Conservation (phyloP, 495 filamentous ascomycete species). For the Margaritispora aquatica region DNA sequence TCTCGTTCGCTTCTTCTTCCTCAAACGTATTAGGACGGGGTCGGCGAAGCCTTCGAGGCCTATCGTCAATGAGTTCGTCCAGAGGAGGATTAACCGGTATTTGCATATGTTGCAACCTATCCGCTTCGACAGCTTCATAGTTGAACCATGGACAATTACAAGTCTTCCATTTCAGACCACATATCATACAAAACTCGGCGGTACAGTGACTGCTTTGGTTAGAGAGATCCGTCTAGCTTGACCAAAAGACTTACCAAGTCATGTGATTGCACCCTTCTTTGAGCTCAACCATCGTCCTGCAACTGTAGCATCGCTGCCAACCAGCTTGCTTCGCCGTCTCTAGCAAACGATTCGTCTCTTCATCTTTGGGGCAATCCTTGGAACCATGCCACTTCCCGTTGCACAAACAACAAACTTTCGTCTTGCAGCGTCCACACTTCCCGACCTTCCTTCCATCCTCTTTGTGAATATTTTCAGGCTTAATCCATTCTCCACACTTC, state of each 20-base stretch:
- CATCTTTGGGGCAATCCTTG: slow-evolving; percentile 64
- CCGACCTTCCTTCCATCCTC: slow-evolving; percentile 47
- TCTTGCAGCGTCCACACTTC: slow-evolving; percentile 61
- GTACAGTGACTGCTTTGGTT: slow-evolving; percentile 54
- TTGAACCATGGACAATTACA: slow-evolving; percentile 80
- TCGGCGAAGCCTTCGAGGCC: slow-evolving; percentile 20
- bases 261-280: slow-evolving; percentile 82
- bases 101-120: slow-evolving; percentile 52
- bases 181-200: slow-evolving; percentile 79
- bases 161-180: slow-evolving; percentile 71
- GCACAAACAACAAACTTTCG: slow-evolving; percentile 67
- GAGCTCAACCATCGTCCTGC: slow-evolving; percentile 68
- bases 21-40: slow-evolving; percentile 39
- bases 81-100: slow-evolving; percentile 29
- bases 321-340: slow-evolving; percentile 64
- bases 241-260: slow-evolving; percentile 54
- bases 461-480: slow-evolving; percentile 54
- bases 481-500: slow-evolving; percentile 71
- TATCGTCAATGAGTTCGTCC: slow-evolving; percentile 10
- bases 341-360: slow-evolving; percentile 56
- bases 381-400: slow-evolving; percentile 65
- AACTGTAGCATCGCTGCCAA: slow-evolving; percentile 72
- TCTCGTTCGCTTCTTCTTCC: slow-evolving; percentile 46
- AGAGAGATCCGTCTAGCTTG: neutral
- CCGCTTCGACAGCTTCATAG: slow-evolving; percentile 51